A percentile compares a stretch with the other conserved stretches of the same genome.
These are phyloP conservation scores for Plenodomus tracheiphilus DNA, from an alignment of 2,329 filamentous ascomycete species.

Conservation along the genomic window DNA sequence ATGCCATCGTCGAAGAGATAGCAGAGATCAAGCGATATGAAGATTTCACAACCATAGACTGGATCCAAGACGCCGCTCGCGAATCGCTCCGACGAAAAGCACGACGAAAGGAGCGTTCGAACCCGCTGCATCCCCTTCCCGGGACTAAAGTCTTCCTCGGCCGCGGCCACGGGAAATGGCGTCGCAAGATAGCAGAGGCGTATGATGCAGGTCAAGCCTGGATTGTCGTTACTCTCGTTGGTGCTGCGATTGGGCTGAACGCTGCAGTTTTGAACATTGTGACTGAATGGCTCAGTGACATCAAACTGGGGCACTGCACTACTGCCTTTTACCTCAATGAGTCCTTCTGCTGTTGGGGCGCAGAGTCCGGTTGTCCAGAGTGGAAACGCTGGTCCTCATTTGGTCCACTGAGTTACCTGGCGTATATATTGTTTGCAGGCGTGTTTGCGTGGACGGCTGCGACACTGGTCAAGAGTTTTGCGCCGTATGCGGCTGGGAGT, in stretches of 20 bases:
- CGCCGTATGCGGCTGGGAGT: constrained; percentile 93
- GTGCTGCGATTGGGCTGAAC: constrained; percentile 89
- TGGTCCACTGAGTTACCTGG: constrained; percentile 75
- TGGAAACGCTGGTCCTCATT: constrained; percentile 90
- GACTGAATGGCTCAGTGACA: constrained; percentile 94
- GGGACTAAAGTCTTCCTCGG: constrained; percentile 60
- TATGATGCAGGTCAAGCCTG: constrained; percentile 97
- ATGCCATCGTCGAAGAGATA: constrained; percentile 89
- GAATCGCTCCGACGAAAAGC: constrained; percentile 83
- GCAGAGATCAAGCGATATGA: constrained; percentile 98
- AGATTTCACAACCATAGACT: constrained; percentile 98
- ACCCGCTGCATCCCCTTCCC: constrained; percentile 29
- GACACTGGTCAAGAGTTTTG: constrained; percentile 83
- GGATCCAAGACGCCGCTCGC: constrained; percentile 95
- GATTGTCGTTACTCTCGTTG: constrained; percentile 95
- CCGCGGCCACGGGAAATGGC: constrained; percentile 64
- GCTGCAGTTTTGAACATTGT: constrained; percentile 92
- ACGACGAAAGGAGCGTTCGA: constrained; percentile 70
- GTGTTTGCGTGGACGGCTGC: constrained; percentile 82
- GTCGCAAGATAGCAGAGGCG: constrained; percentile 76
- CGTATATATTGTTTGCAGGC: constrained; percentile 86
- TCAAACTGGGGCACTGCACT: constrained; percentile 93
- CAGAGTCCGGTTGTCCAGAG: constrained; percentile 82
- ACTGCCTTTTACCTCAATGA: constrained; percentile 98
- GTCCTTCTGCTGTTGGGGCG: constrained; percentile 97